These are phyloP conservation scores for Picea glauca DNA, from an alignment of 75 land plant genomes.

Conservation along the genomic window DNA sequence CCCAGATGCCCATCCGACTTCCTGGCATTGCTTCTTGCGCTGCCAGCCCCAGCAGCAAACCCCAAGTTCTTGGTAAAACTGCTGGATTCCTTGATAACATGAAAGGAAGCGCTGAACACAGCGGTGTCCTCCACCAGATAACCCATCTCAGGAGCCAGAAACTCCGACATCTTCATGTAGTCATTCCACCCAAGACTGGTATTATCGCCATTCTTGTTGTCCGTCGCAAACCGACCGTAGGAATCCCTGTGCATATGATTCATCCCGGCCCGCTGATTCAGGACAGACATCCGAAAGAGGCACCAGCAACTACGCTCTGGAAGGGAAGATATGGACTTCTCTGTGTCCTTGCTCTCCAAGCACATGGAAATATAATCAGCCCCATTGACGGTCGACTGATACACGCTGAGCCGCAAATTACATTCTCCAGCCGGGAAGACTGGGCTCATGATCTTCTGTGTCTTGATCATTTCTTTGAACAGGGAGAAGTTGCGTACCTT, in stretches of 20 bases:
- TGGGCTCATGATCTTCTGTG: slow-evolving; percentile 98
- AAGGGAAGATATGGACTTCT: slow-evolving; percentile 42
- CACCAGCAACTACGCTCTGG: slow-evolving; percentile 96
- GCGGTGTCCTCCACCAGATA: slow-evolving; percentile 88
- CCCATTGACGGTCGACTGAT: slow-evolving; percentile 82
- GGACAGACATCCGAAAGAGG: slow-evolving; percentile 88
- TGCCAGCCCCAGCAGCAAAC: slow-evolving; percentile 30
- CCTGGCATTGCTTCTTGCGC: slow-evolving; percentile 38
- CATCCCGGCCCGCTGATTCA: slow-evolving; percentile 78
- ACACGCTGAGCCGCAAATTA: slow-evolving; percentile 87
- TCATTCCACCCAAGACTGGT: slow-evolving; percentile 99
- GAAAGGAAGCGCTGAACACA: slow-evolving; percentile 83
- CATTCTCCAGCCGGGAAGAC: slow-evolving; percentile 94
- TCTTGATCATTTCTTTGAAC: slow-evolving; percentile 95
- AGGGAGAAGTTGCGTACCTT: slow-evolving; percentile 87
- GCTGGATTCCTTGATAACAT: slow-evolving; percentile 89
- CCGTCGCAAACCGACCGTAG: slow-evolving; percentile 93
- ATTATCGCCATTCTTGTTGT: slow-evolving; percentile 89
- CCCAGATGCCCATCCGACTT: slow-evolving; percentile 88
- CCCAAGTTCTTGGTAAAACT: slow-evolving; percentile 67
- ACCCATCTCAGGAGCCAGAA: slow-evolving; percentile 63
- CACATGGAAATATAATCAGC: slow-evolving; percentile 92
- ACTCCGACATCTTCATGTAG: slow-evolving; percentile 93
- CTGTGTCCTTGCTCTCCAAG: slow-evolving; percentile 95
- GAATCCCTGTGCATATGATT: slow-evolving; percentile 95